Conservation (phyloP, 1,284 basidiomycete species). For the Cryptococcus maquisensis region DNA sequence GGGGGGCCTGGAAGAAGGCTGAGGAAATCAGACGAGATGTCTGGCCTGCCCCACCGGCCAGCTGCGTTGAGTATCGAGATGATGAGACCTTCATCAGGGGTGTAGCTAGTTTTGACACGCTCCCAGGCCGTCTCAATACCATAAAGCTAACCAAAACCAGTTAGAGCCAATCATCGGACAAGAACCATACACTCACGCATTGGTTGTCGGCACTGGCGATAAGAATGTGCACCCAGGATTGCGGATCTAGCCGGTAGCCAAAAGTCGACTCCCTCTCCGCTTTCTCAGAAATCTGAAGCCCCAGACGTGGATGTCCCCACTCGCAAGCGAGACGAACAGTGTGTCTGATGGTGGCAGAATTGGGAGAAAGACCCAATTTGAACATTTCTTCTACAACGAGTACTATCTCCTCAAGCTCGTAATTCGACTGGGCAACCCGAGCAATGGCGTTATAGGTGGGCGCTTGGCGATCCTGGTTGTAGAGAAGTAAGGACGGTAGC, state of each 20-base stretch:
- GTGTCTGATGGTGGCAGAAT: constrained; percentile 8
- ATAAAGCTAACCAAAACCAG: constrained; percentile 53
- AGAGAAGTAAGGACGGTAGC: constrained; percentile 29
- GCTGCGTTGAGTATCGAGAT: constrained; percentile 66
- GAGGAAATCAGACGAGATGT: constrained; percentile 64
- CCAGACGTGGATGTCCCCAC: constrained; percentile 32
- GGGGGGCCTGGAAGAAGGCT: constrained; percentile 53
- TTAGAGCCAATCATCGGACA: neutral
- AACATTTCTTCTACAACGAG: constrained; percentile 34
- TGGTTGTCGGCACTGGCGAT: constrained; percentile 30
- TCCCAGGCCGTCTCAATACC: constrained; percentile 65
- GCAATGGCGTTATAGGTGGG: constrained; percentile 24
- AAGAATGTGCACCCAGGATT: constrained; percentile 36
- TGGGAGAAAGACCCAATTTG: constrained; percentile 16
- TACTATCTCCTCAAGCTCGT: constrained; percentile 28
- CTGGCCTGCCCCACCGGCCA: constrained; percentile 63
- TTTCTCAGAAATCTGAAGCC: constrained; percentile 28
- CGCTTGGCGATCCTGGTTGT: constrained; percentile 7
- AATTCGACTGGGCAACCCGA: constrained; percentile 6
- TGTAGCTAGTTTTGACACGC: constrained; percentile 57
- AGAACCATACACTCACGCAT: constrained; percentile 28
- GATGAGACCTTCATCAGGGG: constrained; percentile 70
- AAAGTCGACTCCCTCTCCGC: constrained; percentile 12
- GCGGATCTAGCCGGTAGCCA: constrained; percentile 8
- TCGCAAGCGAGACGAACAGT: constrained; percentile 30